Percentiles rank a stretch among this genome's conserved stretches.
These are phyloP conservation scores for Rosa multiflora DNA, from an alignment of 306 rosid species.

Conservation along the genomic window DNA sequence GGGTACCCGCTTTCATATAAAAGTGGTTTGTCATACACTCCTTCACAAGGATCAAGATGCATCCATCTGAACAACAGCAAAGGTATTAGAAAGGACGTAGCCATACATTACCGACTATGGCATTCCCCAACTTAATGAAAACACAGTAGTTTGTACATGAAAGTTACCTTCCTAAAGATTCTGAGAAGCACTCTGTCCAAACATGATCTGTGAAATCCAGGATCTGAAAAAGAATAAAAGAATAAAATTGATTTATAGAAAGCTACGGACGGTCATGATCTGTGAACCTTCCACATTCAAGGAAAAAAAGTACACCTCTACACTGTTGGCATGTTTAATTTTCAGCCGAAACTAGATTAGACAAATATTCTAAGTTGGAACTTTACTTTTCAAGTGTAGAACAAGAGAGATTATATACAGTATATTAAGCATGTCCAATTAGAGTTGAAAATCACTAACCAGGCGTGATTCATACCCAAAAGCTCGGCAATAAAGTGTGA, in stretches of 20 bases:
- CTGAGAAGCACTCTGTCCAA: slow-evolving; percentile 97
- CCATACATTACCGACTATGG: background rate
- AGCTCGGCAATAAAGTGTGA: slow-evolving; percentile 87
- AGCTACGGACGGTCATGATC: background rate
- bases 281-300: background rate
- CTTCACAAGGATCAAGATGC: slow-evolving; percentile 98
- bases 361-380: background rate
- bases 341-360: background rate
- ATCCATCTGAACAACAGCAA: slow-evolving; percentile 69
- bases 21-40: slow-evolving; percentile 76
- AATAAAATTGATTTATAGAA: background rate
- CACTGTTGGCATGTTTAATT: background rate
- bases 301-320: background rate
- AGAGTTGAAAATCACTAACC: slow-evolving; percentile 50
- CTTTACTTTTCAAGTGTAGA: background rate
- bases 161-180: slow-evolving; percentile 63
- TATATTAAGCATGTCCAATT: background rate
- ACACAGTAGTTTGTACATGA: slow-evolving; percentile 16
- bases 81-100: slow-evolving; percentile 27
- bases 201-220: slow-evolving; percentile 81
- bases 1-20: slow-evolving; percentile 91
- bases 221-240: slow-evolving; percentile 43
- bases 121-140: background rate
- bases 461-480: slow-evolving; percentile 89
- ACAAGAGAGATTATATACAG: background rate